phyloP scores from a whole-genome alignment of 345 rosid genomes.

The Eucalyptus marginata region DNA sequence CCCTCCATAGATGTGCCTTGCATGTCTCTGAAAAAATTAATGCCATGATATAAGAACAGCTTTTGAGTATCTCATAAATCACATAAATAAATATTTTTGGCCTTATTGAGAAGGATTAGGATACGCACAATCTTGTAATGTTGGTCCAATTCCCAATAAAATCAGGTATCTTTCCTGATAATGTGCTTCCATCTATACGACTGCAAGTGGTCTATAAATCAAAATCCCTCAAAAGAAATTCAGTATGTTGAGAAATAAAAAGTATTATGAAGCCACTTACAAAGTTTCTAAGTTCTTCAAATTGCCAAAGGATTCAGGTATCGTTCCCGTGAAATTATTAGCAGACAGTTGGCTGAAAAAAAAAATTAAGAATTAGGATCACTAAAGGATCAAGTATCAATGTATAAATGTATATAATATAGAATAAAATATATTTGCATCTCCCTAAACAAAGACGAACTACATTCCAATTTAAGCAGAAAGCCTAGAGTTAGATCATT shows the following conservation, averaged over 20 bases:
- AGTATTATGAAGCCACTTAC: conserved; percentile 27
- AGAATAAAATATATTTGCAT: background rate
- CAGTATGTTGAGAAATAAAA: background rate
- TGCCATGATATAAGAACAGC: background rate
- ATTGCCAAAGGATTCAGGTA: conserved; percentile 59
- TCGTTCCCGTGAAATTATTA: conserved; percentile 56
- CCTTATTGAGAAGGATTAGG: background rate
- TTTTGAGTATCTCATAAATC: background rate
- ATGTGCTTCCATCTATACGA: conserved; percentile 62
- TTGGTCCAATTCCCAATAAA: conserved; percentile 79
- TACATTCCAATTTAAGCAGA: background rate
- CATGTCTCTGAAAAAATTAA: conserved; percentile 36
- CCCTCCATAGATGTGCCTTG: conserved; percentile 45
- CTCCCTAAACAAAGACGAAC: background rate
- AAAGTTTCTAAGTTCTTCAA: conserved; percentile 57
- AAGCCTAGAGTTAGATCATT: background rate
- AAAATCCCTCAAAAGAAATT: background rate
- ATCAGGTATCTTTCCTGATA: conserved; percentile 72
- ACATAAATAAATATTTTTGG: background rate
- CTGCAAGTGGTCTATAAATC: conserved; percentile 16
- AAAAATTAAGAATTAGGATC: background rate
- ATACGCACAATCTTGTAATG: conserved; percentile 47
- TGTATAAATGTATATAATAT: background rate
- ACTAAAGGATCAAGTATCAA: background rate
- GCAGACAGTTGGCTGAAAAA: conserved; percentile 45